These are phyloP conservation scores for Lagenaria siceraria DNA, from an alignment of 306 rosid species.

Conservation along the genomic window DNA sequence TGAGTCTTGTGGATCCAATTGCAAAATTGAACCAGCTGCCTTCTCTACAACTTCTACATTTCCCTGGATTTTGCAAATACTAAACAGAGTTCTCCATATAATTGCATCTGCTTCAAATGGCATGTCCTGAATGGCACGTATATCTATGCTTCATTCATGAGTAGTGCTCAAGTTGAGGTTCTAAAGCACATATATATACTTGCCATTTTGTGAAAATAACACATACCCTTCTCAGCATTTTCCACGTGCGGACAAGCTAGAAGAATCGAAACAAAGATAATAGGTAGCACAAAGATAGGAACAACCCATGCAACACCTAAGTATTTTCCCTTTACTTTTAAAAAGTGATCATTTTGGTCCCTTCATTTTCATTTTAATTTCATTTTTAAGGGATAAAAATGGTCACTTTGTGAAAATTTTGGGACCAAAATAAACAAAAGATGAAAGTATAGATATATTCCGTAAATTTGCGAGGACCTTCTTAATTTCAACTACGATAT, in stretches of 20 bases:
- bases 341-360: too few relatives aligned
- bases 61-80: constrained; percentile 63
- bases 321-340: too few relatives aligned
- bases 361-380: too few relatives aligned
- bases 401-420: too few relatives aligned
- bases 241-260: constrained; percentile 80
- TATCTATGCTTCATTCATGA: too few relatives aligned
- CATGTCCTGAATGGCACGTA: constrained; percentile 72
- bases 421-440: too few relatives aligned
- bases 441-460: too few relatives aligned
- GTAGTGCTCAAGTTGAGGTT: constrained; percentile 71
- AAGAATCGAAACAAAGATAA: constrained; percentile 79
- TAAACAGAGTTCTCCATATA: constrained; percentile 73
- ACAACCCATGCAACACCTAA: too few relatives aligned
- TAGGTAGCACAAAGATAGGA: too few relatives aligned
- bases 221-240: constrained; percentile 38
- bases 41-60: constrained; percentile 66
- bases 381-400: too few relatives aligned
- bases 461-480: too few relatives aligned
- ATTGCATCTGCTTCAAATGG: constrained; percentile 70
- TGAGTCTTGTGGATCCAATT: constrained; percentile 70
- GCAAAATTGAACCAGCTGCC: constrained; percentile 38
- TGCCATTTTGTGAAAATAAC: constrained; percentile 48
- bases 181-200: constrained; percentile 41
- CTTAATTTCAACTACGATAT: too few relatives aligned